Percentiles rank a stretch among this genome's conserved stretches.
phyloP scores from a whole-genome alignment of 1,139 yeast species.

The Suhomyces maxii region DNA sequence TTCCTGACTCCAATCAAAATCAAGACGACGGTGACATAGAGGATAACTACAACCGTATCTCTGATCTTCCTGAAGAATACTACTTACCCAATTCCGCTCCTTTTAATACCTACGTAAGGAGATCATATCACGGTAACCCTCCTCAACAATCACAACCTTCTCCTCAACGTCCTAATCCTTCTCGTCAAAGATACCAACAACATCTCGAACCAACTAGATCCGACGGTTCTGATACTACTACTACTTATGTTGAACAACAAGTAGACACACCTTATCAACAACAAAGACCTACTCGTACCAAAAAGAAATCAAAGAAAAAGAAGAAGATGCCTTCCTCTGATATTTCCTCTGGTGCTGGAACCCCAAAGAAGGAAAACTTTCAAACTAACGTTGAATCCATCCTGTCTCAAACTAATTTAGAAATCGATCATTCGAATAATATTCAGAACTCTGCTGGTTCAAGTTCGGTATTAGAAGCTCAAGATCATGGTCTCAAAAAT shows the following conservation, averaged over 20 bases:
- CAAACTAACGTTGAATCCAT: slow-evolving; percentile 4
- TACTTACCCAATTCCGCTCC: slow-evolving; percentile 11
- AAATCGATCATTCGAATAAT: slow-evolving; percentile 1
- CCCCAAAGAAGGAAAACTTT: slow-evolving; percentile 1
- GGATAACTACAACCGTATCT: slow-evolving; percentile 7
- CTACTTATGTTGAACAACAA: slow-evolving; percentile 12
- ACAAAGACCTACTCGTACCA: slow-evolving; percentile 1
- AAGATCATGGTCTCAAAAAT: slow-evolving; percentile 13
- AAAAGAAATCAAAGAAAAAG: slow-evolving; percentile 4
- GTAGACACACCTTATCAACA: slow-evolving; percentile 6
- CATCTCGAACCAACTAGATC: slow-evolving; percentile 8
- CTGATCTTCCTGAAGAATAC: slow-evolving; percentile 9
- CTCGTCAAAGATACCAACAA: slow-evolving; percentile 3
- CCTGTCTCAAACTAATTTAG: slow-evolving; percentile 18
- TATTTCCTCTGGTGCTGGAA: background rate
- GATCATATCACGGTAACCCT: slow-evolving; percentile 8
- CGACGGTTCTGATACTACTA: slow-evolving; percentile 11
- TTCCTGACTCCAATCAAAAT: slow-evolving; percentile 2
- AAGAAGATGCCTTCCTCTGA: background rate
- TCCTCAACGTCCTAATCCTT: slow-evolving; percentile 1
- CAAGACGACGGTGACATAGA: slow-evolving; percentile 12
- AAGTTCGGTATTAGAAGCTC: slow-evolving; percentile 6
- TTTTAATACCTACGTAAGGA: slow-evolving; percentile 9
- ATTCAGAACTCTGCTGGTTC: slow-evolving; percentile 7
- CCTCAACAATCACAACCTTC: background rate